Evolutionary conservation across 768 basidiomycete genomes (phyloP).

Genomic region (Lactarius psammicola): DNA sequence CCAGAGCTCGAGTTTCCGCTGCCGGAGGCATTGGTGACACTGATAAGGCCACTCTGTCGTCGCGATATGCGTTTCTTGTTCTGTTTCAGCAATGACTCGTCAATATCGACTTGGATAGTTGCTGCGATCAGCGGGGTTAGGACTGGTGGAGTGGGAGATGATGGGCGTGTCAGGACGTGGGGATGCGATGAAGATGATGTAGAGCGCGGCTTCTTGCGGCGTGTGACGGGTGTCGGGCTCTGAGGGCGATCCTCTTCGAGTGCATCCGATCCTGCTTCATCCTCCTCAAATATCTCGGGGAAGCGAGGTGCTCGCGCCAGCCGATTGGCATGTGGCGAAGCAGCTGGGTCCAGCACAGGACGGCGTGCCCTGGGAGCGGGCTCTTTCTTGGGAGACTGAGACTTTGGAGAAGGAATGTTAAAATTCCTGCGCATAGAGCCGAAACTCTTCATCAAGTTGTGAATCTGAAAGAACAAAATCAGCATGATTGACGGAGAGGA

Average conservation of each 20-base stretch:
- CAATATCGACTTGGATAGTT: conserved; percentile 33
- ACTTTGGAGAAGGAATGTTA: conserved; percentile 40
- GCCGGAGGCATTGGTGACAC: conserved; percentile 18
- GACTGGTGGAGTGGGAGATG: conserved; percentile 39
- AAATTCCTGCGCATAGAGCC: conserved; percentile 62
- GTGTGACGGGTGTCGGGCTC: conserved; percentile 39
- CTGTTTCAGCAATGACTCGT: conserved; percentile 36
- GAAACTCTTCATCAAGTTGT: conserved; percentile 59
- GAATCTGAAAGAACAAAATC: conserved; percentile 14
- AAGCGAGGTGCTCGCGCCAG: conserved; percentile 65
- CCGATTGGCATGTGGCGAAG: conserved; percentile 52
- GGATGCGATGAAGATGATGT: conserved; percentile 39
- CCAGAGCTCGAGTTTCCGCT: conserved; percentile 35
- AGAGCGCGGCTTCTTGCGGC: conserved; percentile 50
- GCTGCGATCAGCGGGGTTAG: conserved; percentile 27
- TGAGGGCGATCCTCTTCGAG: conserved; percentile 42
- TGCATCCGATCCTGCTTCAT: conserved; percentile 52
- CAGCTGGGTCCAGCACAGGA: conserved; percentile 42
- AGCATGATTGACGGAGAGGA: conserved; percentile 6
- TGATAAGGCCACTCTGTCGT: conserved; percentile 56
- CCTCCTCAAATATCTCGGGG: conserved; percentile 67
- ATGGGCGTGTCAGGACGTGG: conserved; percentile 46
- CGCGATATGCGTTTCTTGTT: conserved; percentile 39
- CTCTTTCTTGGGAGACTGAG: conserved; percentile 46
- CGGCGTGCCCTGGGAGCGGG: conserved; percentile 43